Evolutionary conservation across 2,329 filamentous ascomycete genomes (phyloP), one percentile per base, ranked within the genome.

Genomic region (Pyricularia pennisetigena): DNA sequence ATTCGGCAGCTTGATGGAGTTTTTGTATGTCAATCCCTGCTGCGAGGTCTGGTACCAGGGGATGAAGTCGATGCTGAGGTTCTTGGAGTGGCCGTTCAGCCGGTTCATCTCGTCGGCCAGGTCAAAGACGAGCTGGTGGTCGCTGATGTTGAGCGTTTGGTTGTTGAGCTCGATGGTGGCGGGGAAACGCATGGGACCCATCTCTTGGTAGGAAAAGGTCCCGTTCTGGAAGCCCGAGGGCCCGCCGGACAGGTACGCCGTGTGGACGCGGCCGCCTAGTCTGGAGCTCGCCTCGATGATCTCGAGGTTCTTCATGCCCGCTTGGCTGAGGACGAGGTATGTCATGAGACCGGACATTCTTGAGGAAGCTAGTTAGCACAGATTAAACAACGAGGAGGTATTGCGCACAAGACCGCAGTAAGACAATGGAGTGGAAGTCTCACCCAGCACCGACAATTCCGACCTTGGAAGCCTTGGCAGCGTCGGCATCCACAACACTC

Each of bases 41-140:
- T 76, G 72, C 69, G 78, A 84, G 66, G 74, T 78, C 72, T 90
- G 85, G 54, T 86, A 83, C 86, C 86, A 90, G 0, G 83, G 82
- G 68, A 89, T 89, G 71, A 89, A 88, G 67, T 87, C 83, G 32
- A 89, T 82, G 20, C 78, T 80, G 49, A 83, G 77, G 64, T 82
- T 79, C 65, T 75, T 74, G 68, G 76, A 75, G 71, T 86, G 77
- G n/a, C 77, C 77, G 75, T 90, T 90, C 72, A 88, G 77, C 35
- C 80, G 73, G 75, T 90, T 90, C 69, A 90, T 78, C 67, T 84
- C 82, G 6, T 82, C 81, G 1, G 82, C 87, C 1, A 90, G 79
- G 73, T 89, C 85, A 74, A 89, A 90, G 0, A 90, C 86, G 74
- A 90, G 80, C 70, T 85, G 82, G 72, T 89, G 87, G 71, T 90